Conservation (phyloP, 352 stramenopile genomes). For the Pythium biforme region DNA sequence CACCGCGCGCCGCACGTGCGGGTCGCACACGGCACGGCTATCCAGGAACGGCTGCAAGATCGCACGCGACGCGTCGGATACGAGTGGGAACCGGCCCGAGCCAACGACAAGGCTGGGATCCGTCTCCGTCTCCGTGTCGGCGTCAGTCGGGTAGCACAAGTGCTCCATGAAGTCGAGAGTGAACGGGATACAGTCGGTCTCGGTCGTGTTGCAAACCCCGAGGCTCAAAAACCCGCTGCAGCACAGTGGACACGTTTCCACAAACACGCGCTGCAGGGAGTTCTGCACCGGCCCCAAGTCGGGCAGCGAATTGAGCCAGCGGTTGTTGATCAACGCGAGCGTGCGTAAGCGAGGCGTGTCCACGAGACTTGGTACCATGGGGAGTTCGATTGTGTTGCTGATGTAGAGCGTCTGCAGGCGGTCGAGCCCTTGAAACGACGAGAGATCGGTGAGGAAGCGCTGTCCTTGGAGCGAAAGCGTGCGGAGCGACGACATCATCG, state of each 20-base stretch:
- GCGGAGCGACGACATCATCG: slow-evolving; percentile 31
- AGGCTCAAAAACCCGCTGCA: slow-evolving; percentile 26
- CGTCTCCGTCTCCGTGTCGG: not conserved
- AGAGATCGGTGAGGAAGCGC: slow-evolving; percentile 19
- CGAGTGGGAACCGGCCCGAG: slow-evolving; percentile 4
- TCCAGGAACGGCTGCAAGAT: slow-evolving; percentile 15
- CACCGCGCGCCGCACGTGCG: not conserved
- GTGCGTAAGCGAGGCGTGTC: slow-evolving; percentile 15
- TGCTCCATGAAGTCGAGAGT: not conserved
- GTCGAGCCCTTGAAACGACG: slow-evolving; percentile 29
- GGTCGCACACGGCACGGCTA: not conserved
- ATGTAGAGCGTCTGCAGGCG: slow-evolving; percentile 40
- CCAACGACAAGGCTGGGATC: slow-evolving; percentile 3
- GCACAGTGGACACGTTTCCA: slow-evolving; percentile 10
- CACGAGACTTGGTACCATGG: slow-evolving; percentile 26
- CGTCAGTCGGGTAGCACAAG: slow-evolving; percentile 14
- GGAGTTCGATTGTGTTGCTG: slow-evolving; percentile 20
- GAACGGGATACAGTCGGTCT: slow-evolving; percentile 2
- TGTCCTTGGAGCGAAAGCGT: slow-evolving; percentile 38
- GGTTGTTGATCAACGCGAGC: slow-evolving; percentile 9
- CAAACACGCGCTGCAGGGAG: slow-evolving; percentile 12
- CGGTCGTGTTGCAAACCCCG: slow-evolving; percentile 7
- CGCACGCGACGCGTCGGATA: slow-evolving; percentile 9
- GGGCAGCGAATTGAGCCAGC: not conserved
- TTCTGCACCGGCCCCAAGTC: slow-evolving; percentile 2